Evolutionary conservation across 2,329 filamentous ascomycete genomes (phyloP), one percentile per base, ranked within the genome.

Genomic region (Fusarium robinianum): DNA sequence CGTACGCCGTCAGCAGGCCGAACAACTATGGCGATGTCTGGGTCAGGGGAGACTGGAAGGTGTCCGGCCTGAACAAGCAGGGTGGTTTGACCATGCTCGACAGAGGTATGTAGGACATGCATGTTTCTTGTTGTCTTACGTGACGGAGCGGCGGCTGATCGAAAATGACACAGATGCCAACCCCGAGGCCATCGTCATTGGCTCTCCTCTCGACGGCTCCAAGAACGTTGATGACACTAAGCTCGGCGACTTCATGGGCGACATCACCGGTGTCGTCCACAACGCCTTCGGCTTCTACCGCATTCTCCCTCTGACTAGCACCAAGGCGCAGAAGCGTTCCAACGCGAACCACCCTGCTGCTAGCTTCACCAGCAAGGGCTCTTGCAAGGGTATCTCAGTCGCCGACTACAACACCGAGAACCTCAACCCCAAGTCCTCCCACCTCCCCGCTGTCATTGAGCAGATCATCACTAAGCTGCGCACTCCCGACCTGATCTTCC

Each of bases 361-460:
- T 4, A 72, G 70, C 12, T 74, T 88, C 23, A 63, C 65, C 17
- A 80, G 80, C 54, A 71, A 68, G 17, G 77, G 78, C 2, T 71
- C 70, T 44, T 88, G 85, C 68, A 70, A 71, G 3, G 80, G 77
- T 27, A 67, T 88, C 46, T 86, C 83, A 2, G 64, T 87, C 16
- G 83, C 78, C 35, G 75, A 77, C 48, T 88, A 88, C 73, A 88
- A 88, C 64, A 76, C 87, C 21, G 82, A 87, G 65, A 88, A 88
- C 65, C 72, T 88, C 11, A 68, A 73, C 6, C 79, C 84, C 0
- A 72, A 69, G 22, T 80, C 79, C 0, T 53, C 72, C 2, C 78
- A 82, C 51, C 69, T 87, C 16, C 67, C 74, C n/a, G 67, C 66
- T 9, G 74, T 88, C n/a, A 80, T 84, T 2, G 67, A 72, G 7